Percentiles rank a stretch among this genome's conserved stretches.
These are phyloP conservation scores for Colletotrichum chlorophyti DNA, from an alignment of 2,329 filamentous ascomycete species.

Conservation along the genomic window DNA sequence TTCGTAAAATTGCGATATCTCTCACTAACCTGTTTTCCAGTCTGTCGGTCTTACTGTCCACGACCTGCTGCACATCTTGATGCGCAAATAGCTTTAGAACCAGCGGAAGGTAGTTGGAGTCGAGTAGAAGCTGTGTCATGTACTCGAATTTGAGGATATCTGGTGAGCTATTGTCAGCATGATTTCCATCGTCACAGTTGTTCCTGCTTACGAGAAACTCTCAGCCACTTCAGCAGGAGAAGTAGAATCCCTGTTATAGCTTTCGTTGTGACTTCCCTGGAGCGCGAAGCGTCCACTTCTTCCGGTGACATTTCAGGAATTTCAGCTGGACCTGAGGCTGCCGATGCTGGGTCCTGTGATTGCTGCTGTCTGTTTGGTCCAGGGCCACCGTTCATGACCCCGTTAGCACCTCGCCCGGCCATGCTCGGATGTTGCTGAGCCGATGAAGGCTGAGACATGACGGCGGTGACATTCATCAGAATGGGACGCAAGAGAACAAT, in stretches of 20 bases:
- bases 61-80: conserved; percentile 89
- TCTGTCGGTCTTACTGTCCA: conserved; percentile 84
- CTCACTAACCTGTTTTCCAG: conserved; percentile 75
- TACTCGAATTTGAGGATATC: conserved; percentile 97
- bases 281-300: conserved; percentile 81
- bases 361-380: conserved; percentile 39
- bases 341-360: conserved; percentile 30
- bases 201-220: conserved; percentile 83
- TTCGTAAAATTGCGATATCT: conserved; percentile 2
- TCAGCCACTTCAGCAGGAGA: conserved; percentile 94
- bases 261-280: conserved; percentile 87
- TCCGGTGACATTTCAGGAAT: conserved; percentile 65
- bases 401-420: conserved; percentile 44
- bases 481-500: conserved; percentile 93
- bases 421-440: conserved; percentile 52
- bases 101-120: conserved; percentile 93
- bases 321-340: conserved; percentile 38
- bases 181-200: too few relatives aligned
- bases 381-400: conserved; percentile 48
- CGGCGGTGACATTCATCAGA: conserved; percentile 84
- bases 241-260: conserved; percentile 89
- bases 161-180: conserved; percentile 41
- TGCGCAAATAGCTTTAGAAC: conserved; percentile 93
- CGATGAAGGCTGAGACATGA: conserved; percentile 68
- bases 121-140: conserved; percentile 87